Conservation (phyloP, 352 stramenopile genomes). For the Phytophthora parvispora region DNA sequence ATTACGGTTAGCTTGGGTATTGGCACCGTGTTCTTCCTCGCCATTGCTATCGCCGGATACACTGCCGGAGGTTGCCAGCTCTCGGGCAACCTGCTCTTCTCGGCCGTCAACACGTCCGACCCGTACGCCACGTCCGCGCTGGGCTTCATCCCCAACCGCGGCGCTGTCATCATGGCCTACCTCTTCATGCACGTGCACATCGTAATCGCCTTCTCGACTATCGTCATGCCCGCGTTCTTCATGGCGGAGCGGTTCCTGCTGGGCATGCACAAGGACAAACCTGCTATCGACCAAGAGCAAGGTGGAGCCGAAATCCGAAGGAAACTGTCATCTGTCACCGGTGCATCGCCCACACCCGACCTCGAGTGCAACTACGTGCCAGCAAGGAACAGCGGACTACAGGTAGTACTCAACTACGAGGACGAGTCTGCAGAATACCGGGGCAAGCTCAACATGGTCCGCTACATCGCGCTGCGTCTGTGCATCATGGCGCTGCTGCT, state of each 20-base stretch:
- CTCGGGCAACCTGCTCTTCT: conserved; percentile 48
- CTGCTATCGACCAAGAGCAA: conserved; percentile 14
- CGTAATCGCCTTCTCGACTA: conserved; percentile 56
- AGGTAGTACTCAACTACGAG: conserved; percentile 20
- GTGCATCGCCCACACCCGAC: conserved; percentile 9
- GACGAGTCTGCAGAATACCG: conserved; percentile 45
- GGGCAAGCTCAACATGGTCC: conserved; percentile 35
- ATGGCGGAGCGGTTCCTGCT: conserved; percentile 55
- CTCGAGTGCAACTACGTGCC: conserved; percentile 25
- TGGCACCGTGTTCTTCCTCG: conserved; percentile 50
- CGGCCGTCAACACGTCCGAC: conserved; percentile 36
- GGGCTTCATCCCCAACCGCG: conserved; percentile 37
- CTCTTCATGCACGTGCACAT: conserved; percentile 60
- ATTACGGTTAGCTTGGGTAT: conserved; percentile 46
- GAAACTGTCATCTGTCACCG: conserved; percentile 24
- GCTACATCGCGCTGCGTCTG: conserved; percentile 43
- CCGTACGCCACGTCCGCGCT: conserved; percentile 29
- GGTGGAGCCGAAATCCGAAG: too few relatives aligned
- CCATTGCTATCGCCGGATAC: conserved; percentile 50
- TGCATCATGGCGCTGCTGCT: conserved; percentile 45
- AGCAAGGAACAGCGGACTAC: not conserved
- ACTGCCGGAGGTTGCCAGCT: conserved; percentile 50
- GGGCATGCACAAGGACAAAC: conserved; percentile 47
- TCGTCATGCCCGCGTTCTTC: conserved; percentile 52
- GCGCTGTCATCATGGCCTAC: conserved; percentile 45